Percentiles rank a stretch among this genome's conserved stretches.
Conservation (phyloP, 169 alveolate genomes). For the Plasmodium berghei region DNA sequence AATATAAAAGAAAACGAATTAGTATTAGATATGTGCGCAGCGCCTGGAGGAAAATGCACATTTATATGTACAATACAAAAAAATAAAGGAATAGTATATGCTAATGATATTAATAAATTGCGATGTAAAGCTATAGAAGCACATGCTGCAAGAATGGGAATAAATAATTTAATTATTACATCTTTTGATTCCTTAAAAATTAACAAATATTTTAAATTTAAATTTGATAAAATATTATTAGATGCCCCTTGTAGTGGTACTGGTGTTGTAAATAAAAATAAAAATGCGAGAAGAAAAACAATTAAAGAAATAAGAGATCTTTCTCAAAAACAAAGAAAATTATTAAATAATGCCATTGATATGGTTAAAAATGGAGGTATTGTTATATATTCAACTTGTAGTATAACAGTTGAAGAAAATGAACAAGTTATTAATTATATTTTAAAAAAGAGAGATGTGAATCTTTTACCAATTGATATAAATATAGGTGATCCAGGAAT, state of each 20-base stretch:
- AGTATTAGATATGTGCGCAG: conserved; percentile 97
- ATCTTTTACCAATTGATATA: conserved; percentile 80
- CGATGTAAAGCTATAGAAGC: conserved; percentile 94
- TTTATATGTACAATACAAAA: conserved; percentile 95
- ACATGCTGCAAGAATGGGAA: conserved; percentile 91
- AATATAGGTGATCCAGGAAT: conserved; percentile 95
- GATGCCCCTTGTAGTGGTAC: conserved; percentile 98
- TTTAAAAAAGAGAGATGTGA: conserved; percentile 92
- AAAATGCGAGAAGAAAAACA: conserved; percentile 93
- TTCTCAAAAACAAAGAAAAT: conserved; percentile 95
- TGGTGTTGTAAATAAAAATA: conserved; percentile 97
- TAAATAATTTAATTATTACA: conserved; percentile 92
- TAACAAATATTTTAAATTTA: conserved; percentile 86
- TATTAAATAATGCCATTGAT: conserved; percentile 95
- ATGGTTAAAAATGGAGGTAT: conserved; percentile 96
- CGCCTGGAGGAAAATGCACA: conserved; percentile 99
- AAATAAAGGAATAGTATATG: conserved; percentile 94
- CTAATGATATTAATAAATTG: conserved; percentile 94
- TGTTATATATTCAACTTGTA: conserved; percentile 97
- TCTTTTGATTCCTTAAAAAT: conserved; percentile 95
- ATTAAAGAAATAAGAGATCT: conserved; percentile 93
- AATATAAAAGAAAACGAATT: conserved; percentile 83
- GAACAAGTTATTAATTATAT: conserved; percentile 97
- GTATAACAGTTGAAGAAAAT: conserved; percentile 97
- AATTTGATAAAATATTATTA: conserved; percentile 94